These are phyloP conservation scores for Starmerella apis DNA, from an alignment of 805 yeast species.

Conservation along the genomic window DNA sequence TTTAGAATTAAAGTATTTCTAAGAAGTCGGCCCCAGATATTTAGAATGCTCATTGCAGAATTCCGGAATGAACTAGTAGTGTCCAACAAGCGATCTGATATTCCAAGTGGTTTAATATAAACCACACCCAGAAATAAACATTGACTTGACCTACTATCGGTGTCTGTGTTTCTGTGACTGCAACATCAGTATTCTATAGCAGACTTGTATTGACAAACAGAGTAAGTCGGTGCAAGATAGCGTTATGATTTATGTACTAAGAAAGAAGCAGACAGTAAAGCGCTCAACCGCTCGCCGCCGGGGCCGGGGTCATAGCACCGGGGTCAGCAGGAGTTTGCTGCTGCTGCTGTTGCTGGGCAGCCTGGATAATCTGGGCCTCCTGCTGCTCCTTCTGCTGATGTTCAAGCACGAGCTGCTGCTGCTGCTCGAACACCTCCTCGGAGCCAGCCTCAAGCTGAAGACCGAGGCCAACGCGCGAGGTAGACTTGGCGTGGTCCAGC, in stretches of 20 bases:
- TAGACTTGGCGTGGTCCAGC: constrained; percentile 71
- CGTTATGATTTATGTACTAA: constrained; percentile 6
- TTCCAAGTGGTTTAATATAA: too few relatives aligned
- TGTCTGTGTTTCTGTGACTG: too few relatives aligned
- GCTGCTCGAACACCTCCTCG: constrained; percentile 68
- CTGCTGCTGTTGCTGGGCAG: constrained; percentile 5
- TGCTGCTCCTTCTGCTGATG: constrained; percentile 19
- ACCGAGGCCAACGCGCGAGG: constrained; percentile 84
- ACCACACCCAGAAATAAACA: too few relatives aligned
- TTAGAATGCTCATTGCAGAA: too few relatives aligned
- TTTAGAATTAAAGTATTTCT: too few relatives aligned
- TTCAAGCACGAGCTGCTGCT: constrained; percentile 28
- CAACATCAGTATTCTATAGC: too few relatives aligned
- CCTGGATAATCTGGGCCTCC: constrained; percentile 13
- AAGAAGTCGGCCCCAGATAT: too few relatives aligned
- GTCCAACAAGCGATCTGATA: too few relatives aligned
- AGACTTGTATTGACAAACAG: neutral
- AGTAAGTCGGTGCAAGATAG: neutral
- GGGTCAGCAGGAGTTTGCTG: constrained; percentile 5
- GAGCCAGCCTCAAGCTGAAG: constrained; percentile 92
- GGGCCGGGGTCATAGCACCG: constrained; percentile 10
- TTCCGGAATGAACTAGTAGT: too few relatives aligned
- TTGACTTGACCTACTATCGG: too few relatives aligned
- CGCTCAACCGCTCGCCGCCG: constrained; percentile 8
- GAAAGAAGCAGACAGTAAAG: neutral